Base-by-base conservation (phyloP, 768 basidiomycete species). In the Leccinum obscurum region DNA sequence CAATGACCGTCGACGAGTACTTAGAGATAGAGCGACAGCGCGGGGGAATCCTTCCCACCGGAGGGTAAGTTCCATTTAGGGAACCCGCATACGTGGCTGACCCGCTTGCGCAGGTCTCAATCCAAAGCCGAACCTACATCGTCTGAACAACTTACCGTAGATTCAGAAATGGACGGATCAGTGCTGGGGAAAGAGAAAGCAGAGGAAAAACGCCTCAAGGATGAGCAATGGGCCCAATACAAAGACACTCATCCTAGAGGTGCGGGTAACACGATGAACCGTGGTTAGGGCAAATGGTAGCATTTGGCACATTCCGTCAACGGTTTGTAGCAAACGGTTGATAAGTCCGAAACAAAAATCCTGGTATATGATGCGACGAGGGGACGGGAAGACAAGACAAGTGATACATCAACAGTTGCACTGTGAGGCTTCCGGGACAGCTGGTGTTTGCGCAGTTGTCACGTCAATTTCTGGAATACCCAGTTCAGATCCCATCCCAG, bases 251-350 rank as follows among this genome's bases (percentile, higher is more conserved):
- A 99, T 74, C 87, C 89, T 13, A 88, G 81, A 68, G 97, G 97
- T 1, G 90, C 90, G n/a, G 97, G 97, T 4, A 99, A 99, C 72
- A 96, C 89, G 11, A 94, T 96, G 90, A 97, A 98, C 73, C 84
- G 92, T 63, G 95, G 95, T 61, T 69, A 68, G 20, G 34, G 53
- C 53, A 62, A 62, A 54, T 56, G 24, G 30, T 59, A 63, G 56
- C 49, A 62, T 58, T 57, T 30, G 20, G 17, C 48, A 49, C 30
- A 57, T 54, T 54, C 55, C 6, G 49, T 66, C 44, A 39, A 35
- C 60, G 59, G 58, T 46, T 60, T 35, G 51, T 58, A 59, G 59
- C 51, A 66, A 66, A 62, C 37, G 52, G 59, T 63, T 57, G 66
- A 62, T 64, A 60, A 64, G 64, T 62, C 60, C 48, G 60, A 73